Conservation (phyloP, 2,329 filamentous ascomycete genomes). For the Cladophialophora yegresii region DNA sequence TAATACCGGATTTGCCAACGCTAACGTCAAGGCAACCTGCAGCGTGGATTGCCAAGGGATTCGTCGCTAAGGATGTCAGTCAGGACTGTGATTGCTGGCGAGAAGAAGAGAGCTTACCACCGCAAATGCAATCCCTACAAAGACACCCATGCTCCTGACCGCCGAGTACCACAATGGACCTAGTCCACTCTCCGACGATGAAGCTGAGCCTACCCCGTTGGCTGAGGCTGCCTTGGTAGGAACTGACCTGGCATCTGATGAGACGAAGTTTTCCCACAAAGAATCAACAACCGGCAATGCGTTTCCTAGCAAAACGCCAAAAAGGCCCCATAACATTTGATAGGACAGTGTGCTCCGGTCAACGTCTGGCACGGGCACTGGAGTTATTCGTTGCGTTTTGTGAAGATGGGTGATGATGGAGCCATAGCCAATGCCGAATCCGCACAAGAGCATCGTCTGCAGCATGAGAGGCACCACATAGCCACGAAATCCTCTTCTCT, state of each 20-base stretch:
- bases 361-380: constrained; percentile 61
- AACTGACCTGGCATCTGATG: constrained; percentile 38
- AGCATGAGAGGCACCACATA: constrained; percentile 58
- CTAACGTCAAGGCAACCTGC: constrained; percentile 87
- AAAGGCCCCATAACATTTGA: constrained; percentile 76
- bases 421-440: constrained; percentile 80
- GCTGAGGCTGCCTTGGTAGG: constrained; percentile 27
- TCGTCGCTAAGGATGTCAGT: constrained; percentile 62
- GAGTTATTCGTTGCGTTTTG: constrained; percentile 64
- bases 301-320: constrained; percentile 75
- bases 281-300: constrained; percentile 82
- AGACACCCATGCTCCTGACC: constrained; percentile 68
- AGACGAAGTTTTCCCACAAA: constrained; percentile 64
- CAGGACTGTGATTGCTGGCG: constrained; percentile 25
- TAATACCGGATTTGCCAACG: constrained; percentile 85
- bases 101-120: constrained; percentile 64
- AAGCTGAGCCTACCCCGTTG: constrained; percentile 22
- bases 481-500: constrained; percentile 45
- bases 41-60: constrained; percentile 91
- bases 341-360: constrained; percentile 65
- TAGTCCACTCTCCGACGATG: constrained; percentile 42
- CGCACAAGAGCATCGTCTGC: constrained; percentile 68
- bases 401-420: constrained; percentile 78
- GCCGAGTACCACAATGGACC: constrained; percentile 74
- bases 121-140: constrained; percentile 72